A percentile compares a stretch with the other conserved stretches of the same genome.
Conservation (phyloP, 169 alveolate species). For the Plasmodium malariae region DNA sequence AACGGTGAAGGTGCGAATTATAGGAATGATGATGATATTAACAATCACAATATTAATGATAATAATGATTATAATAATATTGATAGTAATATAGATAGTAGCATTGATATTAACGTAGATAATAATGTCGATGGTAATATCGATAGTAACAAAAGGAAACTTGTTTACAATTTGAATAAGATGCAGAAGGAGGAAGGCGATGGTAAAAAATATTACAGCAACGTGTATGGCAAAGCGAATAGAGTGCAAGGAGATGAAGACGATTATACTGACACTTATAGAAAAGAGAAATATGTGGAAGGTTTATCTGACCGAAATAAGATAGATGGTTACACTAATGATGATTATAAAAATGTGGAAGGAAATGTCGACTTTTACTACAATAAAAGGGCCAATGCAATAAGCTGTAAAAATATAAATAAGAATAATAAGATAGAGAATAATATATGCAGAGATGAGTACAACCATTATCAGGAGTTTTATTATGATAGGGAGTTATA, state of each 20-base stretch:
- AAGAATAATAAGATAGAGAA: neutral
- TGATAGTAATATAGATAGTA: neutral
- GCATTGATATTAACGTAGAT: neutral
- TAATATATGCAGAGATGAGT: slow-evolving; percentile 1
- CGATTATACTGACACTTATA: too few species aligned
- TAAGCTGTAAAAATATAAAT: neutral
- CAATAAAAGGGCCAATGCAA: neutral
- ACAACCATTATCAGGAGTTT: neutral
- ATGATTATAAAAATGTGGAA: slow-evolving; percentile 5
- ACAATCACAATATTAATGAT: neutral
- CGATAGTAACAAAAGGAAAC: too few species aligned
- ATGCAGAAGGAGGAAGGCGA: neutral
- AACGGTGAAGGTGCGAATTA: neutral
- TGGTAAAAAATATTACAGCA: neutral
- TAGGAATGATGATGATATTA: neutral
- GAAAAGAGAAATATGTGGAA: too few species aligned
- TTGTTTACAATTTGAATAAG: neutral
- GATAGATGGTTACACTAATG: too few species aligned
- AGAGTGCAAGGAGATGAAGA: too few species aligned
- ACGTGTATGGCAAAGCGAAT: neutral
- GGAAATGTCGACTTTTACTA: neutral
- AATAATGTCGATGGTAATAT: too few species aligned
- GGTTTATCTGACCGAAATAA: too few species aligned
- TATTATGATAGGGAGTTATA: slow-evolving; percentile 12
- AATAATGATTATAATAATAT: neutral